These are phyloP conservation scores for Oryza glumipatula DNA, from an alignment of 176 grass and related monocot species.

Conservation along the genomic window DNA sequence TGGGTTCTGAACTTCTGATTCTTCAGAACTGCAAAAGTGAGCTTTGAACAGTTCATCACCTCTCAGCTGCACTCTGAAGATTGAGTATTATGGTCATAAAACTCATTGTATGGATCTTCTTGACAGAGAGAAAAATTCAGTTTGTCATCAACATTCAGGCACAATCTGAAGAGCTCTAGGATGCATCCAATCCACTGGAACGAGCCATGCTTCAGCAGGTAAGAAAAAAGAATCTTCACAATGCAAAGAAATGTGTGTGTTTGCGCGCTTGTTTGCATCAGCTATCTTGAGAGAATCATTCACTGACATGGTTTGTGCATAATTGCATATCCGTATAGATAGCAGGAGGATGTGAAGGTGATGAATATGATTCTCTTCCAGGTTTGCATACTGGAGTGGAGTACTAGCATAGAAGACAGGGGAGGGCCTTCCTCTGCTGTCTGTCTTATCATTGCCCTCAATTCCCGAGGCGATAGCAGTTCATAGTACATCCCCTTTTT, in stretches of 20 bases:
- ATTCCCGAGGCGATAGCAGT: background rate
- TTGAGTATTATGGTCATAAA: background rate
- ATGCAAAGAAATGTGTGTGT: background rate
- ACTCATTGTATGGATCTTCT: background rate
- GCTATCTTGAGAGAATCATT: background rate
- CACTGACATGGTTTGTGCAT: background rate
- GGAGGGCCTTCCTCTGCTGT: background rate
- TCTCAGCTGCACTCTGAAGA: background rate
- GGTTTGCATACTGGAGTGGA: background rate
- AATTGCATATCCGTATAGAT: background rate
- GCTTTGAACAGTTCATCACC: background rate
- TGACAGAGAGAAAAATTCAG: background rate
- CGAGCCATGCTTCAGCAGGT: background rate
- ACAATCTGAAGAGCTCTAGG: background rate
- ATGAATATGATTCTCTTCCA: conserved; percentile 14
- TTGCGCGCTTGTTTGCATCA: background rate
- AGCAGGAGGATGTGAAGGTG: background rate
- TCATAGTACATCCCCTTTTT: conserved; percentile 1
- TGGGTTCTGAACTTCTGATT: conserved; percentile 28
- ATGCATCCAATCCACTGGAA: no score
- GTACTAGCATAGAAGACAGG: background rate
- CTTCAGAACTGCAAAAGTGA: background rate
- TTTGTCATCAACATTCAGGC: background rate
- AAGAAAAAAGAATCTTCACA: background rate
- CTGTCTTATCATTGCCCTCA: conserved; percentile 8